Evolutionary conservation across 768 basidiomycete genomes (phyloP).

Genomic region (Coprinopsis strossmayeri): DNA sequence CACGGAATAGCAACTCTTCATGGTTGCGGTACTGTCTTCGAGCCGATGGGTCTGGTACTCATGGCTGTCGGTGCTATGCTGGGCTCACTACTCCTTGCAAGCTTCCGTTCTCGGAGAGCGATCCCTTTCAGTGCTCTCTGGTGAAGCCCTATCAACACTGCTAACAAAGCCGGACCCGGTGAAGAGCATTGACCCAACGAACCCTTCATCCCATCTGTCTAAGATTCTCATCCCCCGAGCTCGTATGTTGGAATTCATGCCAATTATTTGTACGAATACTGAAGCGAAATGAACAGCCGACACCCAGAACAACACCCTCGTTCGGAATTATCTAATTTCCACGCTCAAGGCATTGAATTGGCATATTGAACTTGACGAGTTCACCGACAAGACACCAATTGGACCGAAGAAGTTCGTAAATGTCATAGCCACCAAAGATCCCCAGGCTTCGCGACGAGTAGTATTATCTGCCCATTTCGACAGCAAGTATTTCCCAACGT

Average conservation of each 20-base stretch:
- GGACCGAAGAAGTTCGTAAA: conserved; percentile 80
- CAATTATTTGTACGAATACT: conserved; percentile 7
- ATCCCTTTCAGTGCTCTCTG: conserved; percentile 37
- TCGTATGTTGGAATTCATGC: conserved; percentile 36
- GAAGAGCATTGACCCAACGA: conserved; percentile 57
- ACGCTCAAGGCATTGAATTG: conserved; percentile 70
- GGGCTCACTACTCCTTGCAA: conserved; percentile 25
- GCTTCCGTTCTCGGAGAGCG: conserved; percentile 35
- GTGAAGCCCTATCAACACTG: conserved; percentile 43
- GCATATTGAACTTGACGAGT: conserved; percentile 83
- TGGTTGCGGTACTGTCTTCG: conserved; percentile 8
- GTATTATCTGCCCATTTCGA: conserved; percentile 92
- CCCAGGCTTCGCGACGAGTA: conserved; percentile 71
- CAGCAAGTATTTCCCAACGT: conserved; percentile 76
- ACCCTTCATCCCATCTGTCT: conserved; percentile 69
- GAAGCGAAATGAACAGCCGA: conserved; percentile 38
- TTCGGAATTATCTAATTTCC: conserved; percentile 74
- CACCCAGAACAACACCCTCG: conserved; percentile 72
- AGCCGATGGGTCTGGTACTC: conserved; percentile 9
- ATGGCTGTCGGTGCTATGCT: conserved; percentile 16
- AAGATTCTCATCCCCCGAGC: conserved; percentile 82
- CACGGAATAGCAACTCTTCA: background rate
- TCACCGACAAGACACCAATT: conserved; percentile 74
- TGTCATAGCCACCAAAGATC: conserved; percentile 92
- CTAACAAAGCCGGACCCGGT: conserved; percentile 55